These are phyloP conservation scores for Metarhizium brunneum DNA, from an alignment of 2,329 filamentous ascomycete genomes.

Conservation along the genomic window DNA sequence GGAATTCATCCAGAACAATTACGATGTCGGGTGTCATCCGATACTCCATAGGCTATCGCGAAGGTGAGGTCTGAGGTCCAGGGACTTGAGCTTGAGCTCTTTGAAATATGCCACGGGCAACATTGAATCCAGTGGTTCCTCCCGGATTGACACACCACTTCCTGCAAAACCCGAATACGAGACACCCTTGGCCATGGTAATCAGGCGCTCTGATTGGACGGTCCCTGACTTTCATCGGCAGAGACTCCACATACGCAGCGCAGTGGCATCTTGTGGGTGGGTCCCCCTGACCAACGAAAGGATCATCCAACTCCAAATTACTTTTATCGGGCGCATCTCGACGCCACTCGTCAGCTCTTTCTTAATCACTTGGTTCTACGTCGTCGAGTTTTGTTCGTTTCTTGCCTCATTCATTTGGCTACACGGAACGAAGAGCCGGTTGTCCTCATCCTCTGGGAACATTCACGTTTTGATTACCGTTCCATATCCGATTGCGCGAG, in stretches of 20 bases:
- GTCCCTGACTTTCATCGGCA: constrained; percentile 1
- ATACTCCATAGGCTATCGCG: neutral
- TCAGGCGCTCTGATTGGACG: constrained; percentile 2
- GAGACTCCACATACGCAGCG: neutral
- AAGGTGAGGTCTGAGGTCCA: too few species aligned
- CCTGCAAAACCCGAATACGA: constrained; percentile 7
- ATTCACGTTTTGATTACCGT: too few species aligned
- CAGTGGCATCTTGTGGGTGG: neutral
- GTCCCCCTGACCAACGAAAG: neutral
- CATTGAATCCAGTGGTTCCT: neutral
- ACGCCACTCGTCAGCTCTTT: neutral
- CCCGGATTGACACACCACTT: neutral
- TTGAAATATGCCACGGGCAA: too few species aligned
- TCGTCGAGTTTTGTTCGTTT: neutral
- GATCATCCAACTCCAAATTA: neutral
- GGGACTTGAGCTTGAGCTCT: too few species aligned
- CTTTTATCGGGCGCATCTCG: neutral
- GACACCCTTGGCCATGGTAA: neutral
- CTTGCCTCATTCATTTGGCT: neutral
- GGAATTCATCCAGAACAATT: neutral
- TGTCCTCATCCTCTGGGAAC: too few species aligned
- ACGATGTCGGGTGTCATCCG: neutral
- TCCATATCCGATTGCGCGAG: neutral
- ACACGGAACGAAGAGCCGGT: neutral
- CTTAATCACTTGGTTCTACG: neutral